Evolutionary conservation across 2,329 filamentous ascomycete genomes (phyloP).

Genomic region (Cladosporium halotolerans): DNA sequence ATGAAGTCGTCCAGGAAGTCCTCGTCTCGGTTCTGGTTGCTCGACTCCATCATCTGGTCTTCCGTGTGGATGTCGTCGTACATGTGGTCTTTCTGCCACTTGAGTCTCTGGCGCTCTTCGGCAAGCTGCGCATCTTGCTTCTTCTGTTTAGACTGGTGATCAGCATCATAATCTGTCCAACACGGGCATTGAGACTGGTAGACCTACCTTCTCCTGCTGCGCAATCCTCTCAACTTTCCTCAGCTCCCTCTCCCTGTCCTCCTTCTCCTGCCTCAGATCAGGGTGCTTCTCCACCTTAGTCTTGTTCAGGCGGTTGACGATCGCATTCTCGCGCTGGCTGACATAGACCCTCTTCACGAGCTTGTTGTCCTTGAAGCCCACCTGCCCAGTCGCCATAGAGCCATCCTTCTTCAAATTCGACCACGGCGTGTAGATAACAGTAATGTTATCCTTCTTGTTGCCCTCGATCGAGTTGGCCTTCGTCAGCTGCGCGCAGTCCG

Average conservation of each 20-base stretch:
- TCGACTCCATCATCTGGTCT: slow-evolving; percentile 68
- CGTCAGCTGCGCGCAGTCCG: slow-evolving; percentile 91
- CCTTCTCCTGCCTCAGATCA: slow-evolving; percentile 74
- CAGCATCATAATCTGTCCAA: background rate
- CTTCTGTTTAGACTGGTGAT: slow-evolving; percentile 39
- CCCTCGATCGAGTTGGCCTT: slow-evolving; percentile 99
- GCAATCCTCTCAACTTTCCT: slow-evolving; percentile 64
- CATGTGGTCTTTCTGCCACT: slow-evolving; percentile 94
- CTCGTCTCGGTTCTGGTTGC: slow-evolving; percentile 76
- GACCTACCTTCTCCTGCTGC: slow-evolving; percentile 54
- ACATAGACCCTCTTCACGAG: slow-evolving; percentile 81
- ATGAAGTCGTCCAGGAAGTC: slow-evolving; percentile 91
- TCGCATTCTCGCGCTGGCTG: slow-evolving; percentile 71
- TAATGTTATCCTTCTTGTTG: slow-evolving; percentile 98
- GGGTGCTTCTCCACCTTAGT: slow-evolving; percentile 85
- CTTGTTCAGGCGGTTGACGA: slow-evolving; percentile 98
- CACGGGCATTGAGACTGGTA: background rate
- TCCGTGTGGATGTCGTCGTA: slow-evolving; percentile 90
- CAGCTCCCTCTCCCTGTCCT: slow-evolving; percentile 65
- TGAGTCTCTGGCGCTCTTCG: slow-evolving; percentile 79
- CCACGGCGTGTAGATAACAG: slow-evolving; percentile 96
- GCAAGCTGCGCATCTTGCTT: slow-evolving; percentile 69
- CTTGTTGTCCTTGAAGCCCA: slow-evolving; percentile 85
- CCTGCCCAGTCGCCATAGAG: slow-evolving; percentile 90
- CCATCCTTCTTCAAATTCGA: slow-evolving; percentile 93